These are phyloP conservation scores for Zanthoxylum bungeanum DNA, from an alignment of 345 rosid species.

Conservation along the genomic window DNA sequence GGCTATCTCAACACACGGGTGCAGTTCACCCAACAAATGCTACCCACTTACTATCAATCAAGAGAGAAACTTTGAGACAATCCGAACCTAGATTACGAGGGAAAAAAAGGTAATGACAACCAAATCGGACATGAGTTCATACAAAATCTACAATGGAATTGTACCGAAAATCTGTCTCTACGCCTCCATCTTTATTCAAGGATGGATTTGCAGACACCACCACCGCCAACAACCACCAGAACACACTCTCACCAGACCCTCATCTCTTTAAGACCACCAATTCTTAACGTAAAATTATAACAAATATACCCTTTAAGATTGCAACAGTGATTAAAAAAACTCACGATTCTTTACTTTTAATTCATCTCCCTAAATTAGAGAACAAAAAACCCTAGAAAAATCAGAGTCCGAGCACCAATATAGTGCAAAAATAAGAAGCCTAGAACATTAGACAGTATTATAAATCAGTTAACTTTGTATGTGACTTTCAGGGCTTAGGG, in stretches of 20 bases:
- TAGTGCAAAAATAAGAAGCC: constrained; percentile 26
- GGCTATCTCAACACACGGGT: no score
- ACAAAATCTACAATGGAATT: no score
- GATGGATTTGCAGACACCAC: no score
- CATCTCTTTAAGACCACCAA: constrained; percentile 16
- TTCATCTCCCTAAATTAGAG: no score
- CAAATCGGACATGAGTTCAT: no score
- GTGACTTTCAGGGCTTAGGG: constrained; percentile 33
- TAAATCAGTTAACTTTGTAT: background rate
- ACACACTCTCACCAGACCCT: no score
- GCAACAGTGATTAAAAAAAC: constrained; percentile 12
- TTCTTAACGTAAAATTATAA: background rate
- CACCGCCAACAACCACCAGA: no score
- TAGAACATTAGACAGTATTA: background rate
- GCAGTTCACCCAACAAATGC: background rate
- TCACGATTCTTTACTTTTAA: constrained; percentile 17
- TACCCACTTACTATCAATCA: background rate
- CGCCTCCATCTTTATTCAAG: no score
- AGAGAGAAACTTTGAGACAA: constrained; percentile 1
- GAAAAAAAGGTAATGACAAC: no score
- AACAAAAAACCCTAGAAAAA: constrained; percentile 26
- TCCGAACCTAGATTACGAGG: no score
- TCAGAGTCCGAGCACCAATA: constrained; percentile 24
- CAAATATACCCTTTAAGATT: constrained; percentile 1
- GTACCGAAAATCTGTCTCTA: no score